These are phyloP conservation scores for Coccomyxa sp. DNA, from an alignment of 139 green algal genomes.

Conservation along the genomic window DNA sequence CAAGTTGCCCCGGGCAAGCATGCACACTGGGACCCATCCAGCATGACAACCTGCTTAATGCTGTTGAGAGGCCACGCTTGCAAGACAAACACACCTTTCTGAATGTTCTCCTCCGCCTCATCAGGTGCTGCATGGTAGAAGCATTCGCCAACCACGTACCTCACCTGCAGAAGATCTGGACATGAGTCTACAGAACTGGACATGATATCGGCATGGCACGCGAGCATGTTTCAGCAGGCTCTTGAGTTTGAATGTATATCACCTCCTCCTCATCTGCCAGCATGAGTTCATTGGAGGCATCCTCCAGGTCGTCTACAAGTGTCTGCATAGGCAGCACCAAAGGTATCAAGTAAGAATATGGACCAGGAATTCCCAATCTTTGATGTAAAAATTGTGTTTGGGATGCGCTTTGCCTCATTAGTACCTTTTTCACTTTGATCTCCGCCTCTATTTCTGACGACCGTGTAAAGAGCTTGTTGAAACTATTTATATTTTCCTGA, in stretches of 20 bases:
- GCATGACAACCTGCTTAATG: neutral
- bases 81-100: slow-evolving; percentile 27
- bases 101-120: slow-evolving; percentile 51
- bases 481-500: slow-evolving; percentile 77
- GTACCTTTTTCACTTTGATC: slow-evolving; percentile 55
- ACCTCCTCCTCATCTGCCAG: slow-evolving; percentile 67
- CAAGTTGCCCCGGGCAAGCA: neutral
- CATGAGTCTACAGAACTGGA: neutral
- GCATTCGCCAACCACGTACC: slow-evolving; percentile 60
- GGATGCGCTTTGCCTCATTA: neutral
- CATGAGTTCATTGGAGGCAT: slow-evolving; percentile 78
- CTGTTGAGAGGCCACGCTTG: neutral
- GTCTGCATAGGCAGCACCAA: slow-evolving; percentile 26
- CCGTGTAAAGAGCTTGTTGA: slow-evolving; percentile 66
- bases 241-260: neutral
- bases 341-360: neutral
- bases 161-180: slow-evolving; percentile 13
- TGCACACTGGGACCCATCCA: neutral
- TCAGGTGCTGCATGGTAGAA: slow-evolving; percentile 49
- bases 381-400: neutral
- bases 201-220: neutral
- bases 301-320: slow-evolving; percentile 64
- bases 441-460: slow-evolving; percentile 57
- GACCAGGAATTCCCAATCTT: too few relatives aligned
- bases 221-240: neutral